These are phyloP conservation scores for Fusarium hainanense DNA, from an alignment of 2,329 filamentous ascomycete species.

Conservation along the genomic window DNA sequence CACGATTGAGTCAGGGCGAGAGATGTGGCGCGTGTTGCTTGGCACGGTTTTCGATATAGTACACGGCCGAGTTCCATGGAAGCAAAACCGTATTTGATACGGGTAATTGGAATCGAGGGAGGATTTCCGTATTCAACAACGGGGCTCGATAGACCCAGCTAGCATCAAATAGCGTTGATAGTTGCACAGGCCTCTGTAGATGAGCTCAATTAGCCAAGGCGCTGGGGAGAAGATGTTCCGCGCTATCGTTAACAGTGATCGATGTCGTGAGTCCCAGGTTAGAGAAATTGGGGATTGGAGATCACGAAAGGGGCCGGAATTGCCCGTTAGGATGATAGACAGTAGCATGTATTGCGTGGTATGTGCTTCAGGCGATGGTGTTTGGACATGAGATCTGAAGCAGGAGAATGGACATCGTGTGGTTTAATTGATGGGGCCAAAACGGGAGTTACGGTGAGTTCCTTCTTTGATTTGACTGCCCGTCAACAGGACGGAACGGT, in stretches of 20 bases:
- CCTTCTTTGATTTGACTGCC: background rate
- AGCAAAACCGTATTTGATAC: conserved; percentile 12
- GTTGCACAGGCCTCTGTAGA: conserved; percentile 17
- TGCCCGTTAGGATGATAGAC: background rate
- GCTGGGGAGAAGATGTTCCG: conserved; percentile 1
- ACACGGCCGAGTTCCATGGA: conserved; percentile 19
- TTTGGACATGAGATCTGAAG: background rate
- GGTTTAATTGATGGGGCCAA: background rate
- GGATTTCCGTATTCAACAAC: conserved; percentile 7
- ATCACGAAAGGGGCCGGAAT: conserved; percentile 12
- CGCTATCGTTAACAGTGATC: background rate
- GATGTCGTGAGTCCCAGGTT: conserved; percentile 3
- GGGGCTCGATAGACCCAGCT: conserved; percentile 24
- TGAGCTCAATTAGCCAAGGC: conserved; percentile 27
- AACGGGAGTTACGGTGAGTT: conserved; percentile 7
- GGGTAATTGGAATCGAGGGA: conserved; percentile 9
- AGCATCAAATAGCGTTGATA: conserved; percentile 29
- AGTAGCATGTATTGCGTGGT: background rate
- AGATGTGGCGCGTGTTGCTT: conserved; percentile 31
- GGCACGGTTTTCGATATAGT: conserved; percentile 27
- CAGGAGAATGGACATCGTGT: background rate
- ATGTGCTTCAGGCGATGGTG: background rate
- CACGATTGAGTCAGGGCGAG: conserved; percentile 35
- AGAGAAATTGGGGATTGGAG: conserved; percentile 10
- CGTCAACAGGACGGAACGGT: background rate